Percentiles rank a stretch among this genome's conserved stretches.
Evolutionary conservation across 2,329 filamentous ascomycete genomes (phyloP).

Genomic region (Mollisia scopiformis): DNA sequence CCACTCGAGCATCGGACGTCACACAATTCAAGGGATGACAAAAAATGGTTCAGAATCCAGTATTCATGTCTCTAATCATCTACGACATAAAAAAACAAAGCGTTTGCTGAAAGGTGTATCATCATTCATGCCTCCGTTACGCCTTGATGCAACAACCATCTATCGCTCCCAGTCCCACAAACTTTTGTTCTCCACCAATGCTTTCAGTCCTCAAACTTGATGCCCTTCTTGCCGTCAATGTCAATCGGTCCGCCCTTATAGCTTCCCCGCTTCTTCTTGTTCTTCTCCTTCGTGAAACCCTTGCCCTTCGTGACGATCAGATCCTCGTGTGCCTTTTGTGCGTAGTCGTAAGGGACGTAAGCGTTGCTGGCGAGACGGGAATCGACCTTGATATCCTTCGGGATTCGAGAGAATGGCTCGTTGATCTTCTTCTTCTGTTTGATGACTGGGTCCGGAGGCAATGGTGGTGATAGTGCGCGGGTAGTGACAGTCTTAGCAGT

Average conservation of each 20-base stretch:
- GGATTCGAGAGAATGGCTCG: slow-evolving; percentile 78
- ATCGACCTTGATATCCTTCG: slow-evolving; percentile 69
- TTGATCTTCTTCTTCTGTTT: slow-evolving; percentile 53
- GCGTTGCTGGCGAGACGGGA: slow-evolving; percentile 75
- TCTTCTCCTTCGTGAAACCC: slow-evolving; percentile 99
- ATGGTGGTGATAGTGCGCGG: slow-evolving; percentile 37
- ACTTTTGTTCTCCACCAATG: neutral
- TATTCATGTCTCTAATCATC: neutral
- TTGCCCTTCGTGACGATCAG: slow-evolving; percentile 91
- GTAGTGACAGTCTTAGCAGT: slow-evolving; percentile 43
- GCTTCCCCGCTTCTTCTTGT: slow-evolving; percentile 92
- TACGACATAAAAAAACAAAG: neutral
- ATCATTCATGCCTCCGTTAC: neutral
- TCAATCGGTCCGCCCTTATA: slow-evolving; percentile 92
- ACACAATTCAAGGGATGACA: neutral
- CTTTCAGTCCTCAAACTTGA: slow-evolving; percentile 86
- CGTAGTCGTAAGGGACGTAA: slow-evolving; percentile 85
- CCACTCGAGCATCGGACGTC: no score
- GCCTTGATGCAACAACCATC: neutral
- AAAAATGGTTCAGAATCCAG: neutral
- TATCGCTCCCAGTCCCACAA: neutral
- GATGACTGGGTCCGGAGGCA: slow-evolving; percentile 38
- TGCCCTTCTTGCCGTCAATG: slow-evolving; percentile 76
- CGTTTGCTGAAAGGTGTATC: neutral
- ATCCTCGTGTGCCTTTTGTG: slow-evolving; percentile 84